Conservation (phyloP, 2,329 filamentous ascomycete genomes). For the Nakataea oryzae region DNA sequence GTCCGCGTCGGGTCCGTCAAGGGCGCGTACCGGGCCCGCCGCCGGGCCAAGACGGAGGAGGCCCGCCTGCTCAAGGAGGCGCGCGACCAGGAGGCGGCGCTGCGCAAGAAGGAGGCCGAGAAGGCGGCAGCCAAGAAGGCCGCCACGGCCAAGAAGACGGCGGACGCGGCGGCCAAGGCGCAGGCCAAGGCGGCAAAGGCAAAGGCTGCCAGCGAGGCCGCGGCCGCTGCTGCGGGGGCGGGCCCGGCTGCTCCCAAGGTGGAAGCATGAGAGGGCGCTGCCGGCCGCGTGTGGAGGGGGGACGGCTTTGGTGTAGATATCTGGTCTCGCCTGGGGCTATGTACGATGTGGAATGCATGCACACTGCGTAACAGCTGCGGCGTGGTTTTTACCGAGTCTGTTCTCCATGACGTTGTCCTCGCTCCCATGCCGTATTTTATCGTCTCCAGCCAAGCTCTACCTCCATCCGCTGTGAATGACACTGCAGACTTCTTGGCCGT, state of each 20-base stretch:
- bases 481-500: no score
- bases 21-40: constrained; percentile 28
- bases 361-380: neutral
- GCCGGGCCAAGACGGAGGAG: constrained; percentile 5
- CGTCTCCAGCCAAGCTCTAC: no score
- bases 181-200: constrained; percentile 2
- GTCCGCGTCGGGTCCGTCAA: constrained; percentile 34
- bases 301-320: neutral
- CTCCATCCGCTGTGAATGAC: no score
- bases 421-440: no score
- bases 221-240: no score
- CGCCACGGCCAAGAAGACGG: constrained; percentile 5
- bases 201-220: neutral
- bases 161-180: constrained; percentile 5
- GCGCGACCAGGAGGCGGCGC: constrained; percentile 13
- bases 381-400: neutral
- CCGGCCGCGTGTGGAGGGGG: neutral
- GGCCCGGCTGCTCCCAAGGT: neutral
- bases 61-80: constrained; percentile 5
- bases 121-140: constrained; percentile 10
- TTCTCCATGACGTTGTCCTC: no score
- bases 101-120: constrained; percentile 12
- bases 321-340: neutral
- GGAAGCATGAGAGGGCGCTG: neutral
- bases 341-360: neutral